Conservation (phyloP, 2,329 filamentous ascomycete species). For the Rutstroemia sp. region DNA sequence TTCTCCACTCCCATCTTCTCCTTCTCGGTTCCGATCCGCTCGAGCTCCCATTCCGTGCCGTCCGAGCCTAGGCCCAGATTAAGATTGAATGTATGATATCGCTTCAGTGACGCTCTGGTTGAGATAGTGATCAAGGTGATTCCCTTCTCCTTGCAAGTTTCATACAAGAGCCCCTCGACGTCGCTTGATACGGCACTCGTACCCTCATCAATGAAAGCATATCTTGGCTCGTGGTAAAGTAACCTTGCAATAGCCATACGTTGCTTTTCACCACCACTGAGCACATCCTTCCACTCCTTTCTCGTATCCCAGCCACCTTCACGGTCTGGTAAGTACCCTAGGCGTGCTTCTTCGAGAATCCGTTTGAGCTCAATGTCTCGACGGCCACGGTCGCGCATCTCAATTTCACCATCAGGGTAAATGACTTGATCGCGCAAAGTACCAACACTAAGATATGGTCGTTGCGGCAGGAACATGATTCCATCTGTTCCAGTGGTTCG, state of each 20-base stretch:
- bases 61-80: constrained; percentile 72
- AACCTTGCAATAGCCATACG: constrained; percentile 84
- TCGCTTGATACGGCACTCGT: constrained; percentile 92
- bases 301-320: constrained; percentile 96
- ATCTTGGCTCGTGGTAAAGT: constrained; percentile 89
- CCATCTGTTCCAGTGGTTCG: constrained; percentile 76
- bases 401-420: constrained; percentile 88
- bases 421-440: constrained; percentile 96
- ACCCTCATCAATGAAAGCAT: constrained; percentile 91
- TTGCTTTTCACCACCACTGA: constrained; percentile 97
- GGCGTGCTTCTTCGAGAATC: constrained; percentile 72
- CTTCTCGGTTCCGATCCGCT: constrained; percentile 85
- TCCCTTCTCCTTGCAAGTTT: constrained; percentile 83
- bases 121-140: constrained; percentile 97
- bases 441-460: constrained; percentile 85
- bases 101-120: constrained; percentile 87
- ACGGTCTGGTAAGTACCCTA: constrained; percentile 83
- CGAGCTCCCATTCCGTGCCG: constrained; percentile 85
- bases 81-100: constrained; percentile 90
- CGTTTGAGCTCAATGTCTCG: constrained; percentile 70
- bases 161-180: constrained; percentile 89
- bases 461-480: constrained; percentile 96
- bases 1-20: constrained; percentile 93
- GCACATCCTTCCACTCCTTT: constrained; percentile 97
- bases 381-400: constrained; percentile 79